Evolutionary conservation across 306 rosid genomes (phyloP).

Genomic region (Acmispon strigosus): DNA sequence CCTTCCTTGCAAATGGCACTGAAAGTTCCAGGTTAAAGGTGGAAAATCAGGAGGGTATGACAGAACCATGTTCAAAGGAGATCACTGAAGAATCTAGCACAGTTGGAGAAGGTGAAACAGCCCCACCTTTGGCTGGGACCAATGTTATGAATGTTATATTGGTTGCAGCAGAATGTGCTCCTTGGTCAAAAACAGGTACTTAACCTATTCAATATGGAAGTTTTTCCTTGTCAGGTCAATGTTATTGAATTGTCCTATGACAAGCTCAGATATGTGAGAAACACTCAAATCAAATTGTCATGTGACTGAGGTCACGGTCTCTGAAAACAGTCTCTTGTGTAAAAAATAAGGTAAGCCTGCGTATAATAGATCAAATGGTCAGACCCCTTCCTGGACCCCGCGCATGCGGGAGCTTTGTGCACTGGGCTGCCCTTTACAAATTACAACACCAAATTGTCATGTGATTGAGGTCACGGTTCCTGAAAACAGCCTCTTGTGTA

Average conservation of each 20-base stretch:
- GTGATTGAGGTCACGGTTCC: too few species aligned
- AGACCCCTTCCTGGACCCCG: too few species aligned
- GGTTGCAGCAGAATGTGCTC: constrained; percentile 83
- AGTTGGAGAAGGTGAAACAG: constrained; percentile 20
- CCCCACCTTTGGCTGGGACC: constrained; percentile 71
- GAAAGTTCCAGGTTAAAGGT: constrained; percentile 11
- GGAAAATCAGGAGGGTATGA: constrained; percentile 13
- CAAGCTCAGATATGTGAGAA: background rate
- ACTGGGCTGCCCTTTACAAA: too few species aligned
- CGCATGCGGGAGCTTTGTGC: too few species aligned
- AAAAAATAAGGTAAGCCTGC: too few species aligned
- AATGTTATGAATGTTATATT: constrained; percentile 76
- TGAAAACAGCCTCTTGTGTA: too few species aligned
- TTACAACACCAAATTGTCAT: too few species aligned
- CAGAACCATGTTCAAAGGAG: constrained; percentile 16
- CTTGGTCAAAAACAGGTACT: constrained; percentile 83
- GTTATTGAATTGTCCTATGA: background rate
- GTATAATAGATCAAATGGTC: too few species aligned
- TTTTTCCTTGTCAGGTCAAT: background rate
- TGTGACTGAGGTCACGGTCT: too few species aligned
- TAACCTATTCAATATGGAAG: background rate
- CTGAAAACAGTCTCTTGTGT: too few species aligned
- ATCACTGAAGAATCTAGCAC: constrained; percentile 20
- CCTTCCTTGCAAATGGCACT: constrained; percentile 26
- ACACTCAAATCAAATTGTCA: background rate